Base-by-base conservation (phyloP, 768 basidiomycete genomes). In the Imleria badia region DNA sequence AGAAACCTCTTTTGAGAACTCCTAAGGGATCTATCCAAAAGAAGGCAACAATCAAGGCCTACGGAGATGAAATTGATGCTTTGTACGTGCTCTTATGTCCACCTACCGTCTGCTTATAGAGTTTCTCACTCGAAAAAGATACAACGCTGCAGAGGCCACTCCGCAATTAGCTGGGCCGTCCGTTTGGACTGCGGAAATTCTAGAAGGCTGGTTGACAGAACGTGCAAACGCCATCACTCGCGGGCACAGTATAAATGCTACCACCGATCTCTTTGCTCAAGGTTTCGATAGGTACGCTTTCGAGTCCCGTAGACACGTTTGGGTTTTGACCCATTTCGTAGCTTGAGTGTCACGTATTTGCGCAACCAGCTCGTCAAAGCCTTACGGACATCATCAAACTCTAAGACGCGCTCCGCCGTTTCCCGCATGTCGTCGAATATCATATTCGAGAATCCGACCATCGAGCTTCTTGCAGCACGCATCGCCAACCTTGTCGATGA, bases 1-100 rank as follows among this genome's bases (percentile, higher is more conserved):
- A n/a, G n/a, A 17, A n/a, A 4, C 36, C 36, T 7, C 17, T 81
- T 7, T 62, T 68, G 15, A 69, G 75, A 40, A 69, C 77, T 2
- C 71, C 64, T 0, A 70, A 70, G 39, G 68, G 64, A 22, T 66
- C 60, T 4, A 53, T 63, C 14, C 61, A 58, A 34, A 54, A 59
- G 26, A 57, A 67, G 31, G 52, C 41, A 1, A 52, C 55, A 0
- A 13, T 67, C 11, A 59, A 62, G 6, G 52, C 19, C 6, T 70
- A 70, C 33, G 39, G 20, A n/a, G n/a, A 53, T 0, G 68, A 70
- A 29, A 70, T 70, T 22, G 41, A 59, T 39, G 54, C 22, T 0
- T 26, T 67, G 45, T 69, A 65, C 33, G 52, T 55, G 23, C 13
- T 23, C 22, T 15, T 6, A 26, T 6, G 6, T 26, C 26, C 6